Base-by-base conservation (phyloP, 345 rosid species). In the Acer saccharum region DNA sequence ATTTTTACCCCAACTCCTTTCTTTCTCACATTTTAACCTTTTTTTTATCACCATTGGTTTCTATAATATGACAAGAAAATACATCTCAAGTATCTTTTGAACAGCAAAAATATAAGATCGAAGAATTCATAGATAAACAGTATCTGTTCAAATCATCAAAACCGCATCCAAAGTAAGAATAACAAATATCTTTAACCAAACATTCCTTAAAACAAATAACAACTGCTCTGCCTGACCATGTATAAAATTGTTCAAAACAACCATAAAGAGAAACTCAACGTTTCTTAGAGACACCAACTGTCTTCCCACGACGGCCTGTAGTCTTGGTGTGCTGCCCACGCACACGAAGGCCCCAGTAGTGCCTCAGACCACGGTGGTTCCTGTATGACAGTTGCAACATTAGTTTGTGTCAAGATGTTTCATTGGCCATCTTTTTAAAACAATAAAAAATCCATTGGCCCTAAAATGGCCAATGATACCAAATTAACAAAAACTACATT, bases 281-380 rank as follows among this genome's bases (percentile, higher is more conserved):
- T 81, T 94, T 92, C 95, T 92, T 92, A 18, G 95, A 94, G 71
- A 94, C 98, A 89, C 96, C 98, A 73, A 92, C 98, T 73, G 96
- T 92, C 91, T 94, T 92, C 72, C 98, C 98, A 54, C 98, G 81
- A 48, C 98, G 97, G 50, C 97, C 98, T 11, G 98, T 93, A 9
- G 98, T 91, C 95, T 95, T 95, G 83, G 98, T 93, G 89, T 95
- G 98, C 81, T 95, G 98, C 32, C 98, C 98, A 77, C 98, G 91
- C 10, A 95, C 99, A 6, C 98, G 92, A 39, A 95, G 93, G 57
- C 99, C 98, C 99, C 99, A 95, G 88, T 93, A 93, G 89, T 95
- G 99, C 80, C 99, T 92, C 77, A 93, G 85, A 79, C 99, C 98
- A 78, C 98, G 98, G 69, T 93, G 98, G 83, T 93, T 94, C 80